phyloP scores from a whole-genome alignment of 192 early-diverging fungal genomes.

The Nowakowskiella sp. region DNA sequence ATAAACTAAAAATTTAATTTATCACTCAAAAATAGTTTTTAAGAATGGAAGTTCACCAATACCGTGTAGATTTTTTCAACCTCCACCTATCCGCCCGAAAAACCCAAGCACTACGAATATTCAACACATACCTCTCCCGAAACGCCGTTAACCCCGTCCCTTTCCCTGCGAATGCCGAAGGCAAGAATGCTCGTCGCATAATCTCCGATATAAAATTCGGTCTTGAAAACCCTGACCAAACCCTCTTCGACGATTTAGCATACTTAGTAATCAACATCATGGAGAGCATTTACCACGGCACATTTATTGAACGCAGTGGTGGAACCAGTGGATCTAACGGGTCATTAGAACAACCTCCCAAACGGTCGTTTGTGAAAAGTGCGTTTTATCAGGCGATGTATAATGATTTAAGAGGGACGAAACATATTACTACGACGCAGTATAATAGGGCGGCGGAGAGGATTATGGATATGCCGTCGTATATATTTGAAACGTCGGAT shows the following conservation, averaged over 20 bases:
- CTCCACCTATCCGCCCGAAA: constrained; percentile 22
- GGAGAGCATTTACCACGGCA: constrained; percentile 25
- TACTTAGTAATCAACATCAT: constrained; percentile 26
- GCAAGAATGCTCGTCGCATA: constrained; percentile 13
- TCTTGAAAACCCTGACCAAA: constrained; percentile 22
- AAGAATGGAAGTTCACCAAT: constrained; percentile 29
- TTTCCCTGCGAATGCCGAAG: constrained; percentile 11
- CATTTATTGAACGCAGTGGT: not conserved
- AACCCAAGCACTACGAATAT: constrained; percentile 19
- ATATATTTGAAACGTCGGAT: constrained; percentile 15
- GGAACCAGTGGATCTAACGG: constrained; percentile 4
- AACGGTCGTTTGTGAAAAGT: constrained; percentile 17
- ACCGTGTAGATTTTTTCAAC: constrained; percentile 20
- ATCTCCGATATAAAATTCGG: constrained; percentile 14
- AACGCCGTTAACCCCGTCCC: constrained; percentile 15
- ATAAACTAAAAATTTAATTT: not conserved
- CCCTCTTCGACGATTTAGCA: constrained; percentile 33
- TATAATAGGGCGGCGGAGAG: constrained; percentile 34
- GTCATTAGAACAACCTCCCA: not conserved
- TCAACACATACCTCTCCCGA: constrained; percentile 28
- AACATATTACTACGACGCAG: constrained; percentile 32
- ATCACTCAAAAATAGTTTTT: constrained; percentile 22
- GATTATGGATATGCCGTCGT: constrained; percentile 33
- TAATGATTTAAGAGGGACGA: constrained; percentile 37
- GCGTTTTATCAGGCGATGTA: constrained; percentile 36